These are phyloP conservation scores for Poteriospumella lacustris DNA, from an alignment of 108 stramenopile genomes.

Conservation along the genomic window DNA sequence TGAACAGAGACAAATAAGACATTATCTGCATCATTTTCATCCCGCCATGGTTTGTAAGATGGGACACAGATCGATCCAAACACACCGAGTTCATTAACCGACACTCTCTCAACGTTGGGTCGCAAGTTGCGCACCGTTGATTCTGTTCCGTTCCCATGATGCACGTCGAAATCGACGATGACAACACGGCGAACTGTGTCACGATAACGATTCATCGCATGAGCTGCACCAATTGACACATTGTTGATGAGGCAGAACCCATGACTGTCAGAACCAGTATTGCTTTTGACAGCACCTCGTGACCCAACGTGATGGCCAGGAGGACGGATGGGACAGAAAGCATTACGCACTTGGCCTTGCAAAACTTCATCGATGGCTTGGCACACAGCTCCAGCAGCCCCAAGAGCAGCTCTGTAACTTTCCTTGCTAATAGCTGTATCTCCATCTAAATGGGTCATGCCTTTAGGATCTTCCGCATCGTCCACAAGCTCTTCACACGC, in stretches of 20 bases:
- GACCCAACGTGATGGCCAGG: conserved; percentile 98
- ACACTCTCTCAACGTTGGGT: conserved; percentile 33
- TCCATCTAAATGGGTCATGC: conserved; percentile 41
- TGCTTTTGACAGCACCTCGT: conserved; percentile 52
- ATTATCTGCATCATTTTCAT: conserved; percentile 34
- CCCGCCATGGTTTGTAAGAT: conserved; percentile 39
- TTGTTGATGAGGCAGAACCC: conserved; percentile 99
- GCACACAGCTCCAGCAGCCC: conserved; percentile 64
- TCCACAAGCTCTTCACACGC: conserved; percentile 13
- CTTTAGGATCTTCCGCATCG: conserved; percentile 1
- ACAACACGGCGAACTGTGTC: conserved; percentile 42
- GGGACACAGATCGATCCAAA: conserved; percentile 17
- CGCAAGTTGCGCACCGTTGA: conserved; percentile 40
- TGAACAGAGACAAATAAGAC: conserved; percentile 53
- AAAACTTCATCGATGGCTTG: conserved; percentile 51
- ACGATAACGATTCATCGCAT: conserved; percentile 71
- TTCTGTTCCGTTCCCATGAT: conserved; percentile 58
- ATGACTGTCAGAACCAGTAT: conserved; percentile 67
- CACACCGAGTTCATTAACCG: conserved; percentile 29
- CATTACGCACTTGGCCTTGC: conserved; percentile 45
- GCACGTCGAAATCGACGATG: conserved; percentile 52
- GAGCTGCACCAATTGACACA: conserved; percentile 93
- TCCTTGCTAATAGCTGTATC: conserved; percentile 50
- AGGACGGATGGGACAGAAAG: conserved; percentile 90
- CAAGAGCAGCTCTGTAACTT: conserved; percentile 65